Percentiles rank a stretch among this genome's conserved stretches.
phyloP scores from a whole-genome alignment of 257 asterid species.

The Penstemon barbatus region DNA sequence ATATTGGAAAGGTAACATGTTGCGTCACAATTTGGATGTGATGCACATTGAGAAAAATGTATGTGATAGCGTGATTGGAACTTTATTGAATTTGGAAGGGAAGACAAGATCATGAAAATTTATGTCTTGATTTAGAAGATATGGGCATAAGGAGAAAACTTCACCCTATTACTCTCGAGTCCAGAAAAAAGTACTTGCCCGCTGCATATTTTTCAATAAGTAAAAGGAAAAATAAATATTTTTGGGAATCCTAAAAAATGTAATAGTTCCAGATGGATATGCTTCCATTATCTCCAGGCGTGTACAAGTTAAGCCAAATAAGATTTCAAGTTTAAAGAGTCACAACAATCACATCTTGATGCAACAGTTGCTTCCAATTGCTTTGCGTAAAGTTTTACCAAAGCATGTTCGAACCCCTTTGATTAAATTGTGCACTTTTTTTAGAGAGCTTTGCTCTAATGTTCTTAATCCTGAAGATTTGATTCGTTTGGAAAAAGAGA shows the following conservation, averaged over 20 bases:
- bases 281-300: constrained; percentile 7
- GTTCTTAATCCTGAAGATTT: constrained; percentile 6
- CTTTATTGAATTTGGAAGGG: constrained; percentile 17
- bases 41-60: too few species aligned
- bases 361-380: constrained; percentile 17
- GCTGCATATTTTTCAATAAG: constrained; percentile 15
- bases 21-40: too few species aligned
- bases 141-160: constrained; percentile 20
- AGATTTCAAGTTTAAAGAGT: constrained; percentile 16
- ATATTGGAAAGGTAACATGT: too few species aligned
- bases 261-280: constrained; percentile 22
- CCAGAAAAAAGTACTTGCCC: not conserved
- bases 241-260: not conserved
- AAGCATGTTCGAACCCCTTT: constrained; percentile 12
- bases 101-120: constrained; percentile 24
- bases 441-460: constrained; percentile 11
- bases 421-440: constrained; percentile 14
- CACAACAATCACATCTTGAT: constrained; percentile 25
- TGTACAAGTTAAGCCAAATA: constrained; percentile 11
- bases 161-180: constrained; percentile 9
- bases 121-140: constrained; percentile 26
- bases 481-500: constrained; percentile 14
- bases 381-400: constrained; percentile 8
- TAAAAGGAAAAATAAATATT: constrained; percentile 14
- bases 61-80: too few species aligned